These are phyloP conservation scores for Pythium sukuiense DNA, from an alignment of 352 stramenopile species.

Conservation along the genomic window DNA sequence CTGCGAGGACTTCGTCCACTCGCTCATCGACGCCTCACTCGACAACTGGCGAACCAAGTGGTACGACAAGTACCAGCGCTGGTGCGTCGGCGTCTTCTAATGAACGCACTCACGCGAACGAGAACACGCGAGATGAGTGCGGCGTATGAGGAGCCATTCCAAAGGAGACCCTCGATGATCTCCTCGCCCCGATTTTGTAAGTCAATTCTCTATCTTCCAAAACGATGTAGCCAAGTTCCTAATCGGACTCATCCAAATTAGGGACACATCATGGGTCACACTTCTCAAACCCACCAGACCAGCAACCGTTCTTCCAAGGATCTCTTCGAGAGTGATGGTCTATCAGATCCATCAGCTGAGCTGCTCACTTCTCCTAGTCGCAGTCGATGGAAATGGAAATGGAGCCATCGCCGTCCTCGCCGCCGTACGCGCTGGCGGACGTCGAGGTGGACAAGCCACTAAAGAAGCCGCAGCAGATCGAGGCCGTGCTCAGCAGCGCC, in stretches of 20 bases:
- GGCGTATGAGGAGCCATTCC: no score
- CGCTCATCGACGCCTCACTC: conserved; percentile 94
- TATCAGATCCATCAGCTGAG: conserved; percentile 13
- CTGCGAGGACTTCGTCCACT: conserved; percentile 95
- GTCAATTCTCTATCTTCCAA: background rate
- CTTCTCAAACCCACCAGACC: background rate
- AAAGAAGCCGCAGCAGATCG: conserved; percentile 56
- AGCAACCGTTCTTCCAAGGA: background rate
- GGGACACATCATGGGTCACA: background rate
- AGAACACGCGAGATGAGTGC: no score
- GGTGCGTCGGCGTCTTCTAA: conserved; percentile 89
- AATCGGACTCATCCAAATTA: background rate
- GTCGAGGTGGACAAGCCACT: conserved; percentile 57
- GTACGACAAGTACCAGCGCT: conserved; percentile 96
- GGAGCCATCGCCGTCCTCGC: background rate
- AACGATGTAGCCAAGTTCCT: background rate
- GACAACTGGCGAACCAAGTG: conserved; percentile 97
- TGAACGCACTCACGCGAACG: background rate
- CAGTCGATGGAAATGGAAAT: background rate
- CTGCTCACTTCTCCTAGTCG: background rate
- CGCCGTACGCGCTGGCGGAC: conserved; percentile 44
- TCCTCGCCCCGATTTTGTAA: background rate
- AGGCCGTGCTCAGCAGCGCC: conserved; percentile 45
- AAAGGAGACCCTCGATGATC: no score
- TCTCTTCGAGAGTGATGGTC: conserved; percentile 17